Conservation (phyloP, 768 basidiomycete species). For the Rhizopogon sp. region DNA sequence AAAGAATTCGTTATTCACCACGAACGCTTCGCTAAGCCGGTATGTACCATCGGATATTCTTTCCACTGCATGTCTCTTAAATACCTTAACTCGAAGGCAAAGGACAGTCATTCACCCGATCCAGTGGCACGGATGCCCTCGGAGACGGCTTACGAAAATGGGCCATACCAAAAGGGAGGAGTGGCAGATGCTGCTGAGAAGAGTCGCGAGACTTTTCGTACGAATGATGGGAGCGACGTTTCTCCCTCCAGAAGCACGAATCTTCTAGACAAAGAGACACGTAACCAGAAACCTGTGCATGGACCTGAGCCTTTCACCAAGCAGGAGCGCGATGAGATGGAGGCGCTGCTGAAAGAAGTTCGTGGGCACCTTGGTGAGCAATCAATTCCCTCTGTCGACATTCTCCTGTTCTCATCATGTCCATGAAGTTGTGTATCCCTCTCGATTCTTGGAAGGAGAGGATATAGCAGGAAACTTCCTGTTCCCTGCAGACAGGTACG, state of each 20-base stretch:
- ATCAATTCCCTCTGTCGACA: neutral
- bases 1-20: constrained; percentile 79
- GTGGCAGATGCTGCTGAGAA: constrained; percentile 1
- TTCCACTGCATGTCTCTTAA: neutral
- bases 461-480: constrained; percentile 90
- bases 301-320: constrained; percentile 72
- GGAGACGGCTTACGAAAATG: constrained; percentile 42
- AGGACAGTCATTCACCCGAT: constrained; percentile 35
- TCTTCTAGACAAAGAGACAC: constrained; percentile 32
- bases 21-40: constrained; percentile 68
- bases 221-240: constrained; percentile 17
- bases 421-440: constrained; percentile 73
- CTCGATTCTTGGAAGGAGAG: constrained; percentile 88
- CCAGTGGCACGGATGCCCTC: constrained; percentile 54
- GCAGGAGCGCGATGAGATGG: constrained; percentile 89
- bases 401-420: neutral
- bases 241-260: constrained; percentile 16
- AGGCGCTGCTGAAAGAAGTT: constrained; percentile 65
- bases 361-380: constrained; percentile 82
- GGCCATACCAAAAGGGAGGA: constrained; percentile 7
- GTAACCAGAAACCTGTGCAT: constrained; percentile 33
- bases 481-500: constrained; percentile 81
- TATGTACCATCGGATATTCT: constrained; percentile 27
- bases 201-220: constrained; percentile 13
- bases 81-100: constrained; percentile 31